Percentiles rank a stretch among this genome's conserved stretches.
Evolutionary conservation across 176 grass and related monocot genomes (phyloP).

Genomic region (Aegilops umbellulata): DNA sequence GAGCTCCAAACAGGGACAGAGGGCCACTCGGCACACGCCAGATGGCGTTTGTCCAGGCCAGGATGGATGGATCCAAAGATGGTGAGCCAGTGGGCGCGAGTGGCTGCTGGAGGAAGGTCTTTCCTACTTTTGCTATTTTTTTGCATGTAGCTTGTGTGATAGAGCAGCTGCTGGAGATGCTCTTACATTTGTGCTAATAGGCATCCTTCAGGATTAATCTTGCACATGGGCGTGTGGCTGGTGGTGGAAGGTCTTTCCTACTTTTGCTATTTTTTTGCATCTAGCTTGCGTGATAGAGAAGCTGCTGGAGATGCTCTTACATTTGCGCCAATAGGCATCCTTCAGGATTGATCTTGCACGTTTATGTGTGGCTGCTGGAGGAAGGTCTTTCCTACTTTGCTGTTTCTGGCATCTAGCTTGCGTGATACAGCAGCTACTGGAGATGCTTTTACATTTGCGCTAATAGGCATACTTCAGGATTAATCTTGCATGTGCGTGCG

Average conservation of each 20-base stretch:
- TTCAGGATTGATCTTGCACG: neutral
- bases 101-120: neutral
- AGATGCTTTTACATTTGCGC: neutral
- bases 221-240: neutral
- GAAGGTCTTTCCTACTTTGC: neutral
- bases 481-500: neutral
- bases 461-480: neutral
- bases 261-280: neutral
- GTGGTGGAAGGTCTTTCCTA: neutral
- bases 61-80: neutral
- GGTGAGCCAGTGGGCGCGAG: neutral
- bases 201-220: neutral
- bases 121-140: neutral
- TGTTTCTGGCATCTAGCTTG: neutral
- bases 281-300: neutral
- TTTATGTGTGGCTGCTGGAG: neutral
- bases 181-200: conserved; percentile 2
- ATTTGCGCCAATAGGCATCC: neutral
- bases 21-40: neutral
- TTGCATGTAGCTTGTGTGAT: neutral
- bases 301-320: neutral
- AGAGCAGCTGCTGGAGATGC: neutral
- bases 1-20: neutral
- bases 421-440: neutral
- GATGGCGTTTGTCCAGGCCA: neutral